Evolutionary conservation across 345 rosid species (phyloP), one percentile per base, ranked within the genome.

Genomic region (Hevea brasiliensis): DNA sequence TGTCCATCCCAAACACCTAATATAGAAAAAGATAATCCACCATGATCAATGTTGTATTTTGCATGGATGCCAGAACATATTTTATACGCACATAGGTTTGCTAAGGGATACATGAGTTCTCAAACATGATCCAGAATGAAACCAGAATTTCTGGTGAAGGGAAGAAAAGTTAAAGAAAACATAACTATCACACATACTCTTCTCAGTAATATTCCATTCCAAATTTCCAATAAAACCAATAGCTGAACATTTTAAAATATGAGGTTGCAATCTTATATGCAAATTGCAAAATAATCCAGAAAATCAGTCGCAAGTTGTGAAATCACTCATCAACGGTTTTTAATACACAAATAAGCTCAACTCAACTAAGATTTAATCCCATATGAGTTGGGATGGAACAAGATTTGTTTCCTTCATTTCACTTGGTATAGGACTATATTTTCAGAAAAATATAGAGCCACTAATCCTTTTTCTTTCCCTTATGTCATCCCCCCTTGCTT

Each of bases 1-100:
- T 89, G 48, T 85, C 85, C 45, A 61, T 83, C 68, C 92, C 94
- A 27, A 92, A 87, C 35, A 92, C 94, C 97, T 92, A 81, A 64
- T 9, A 20, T 13, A 1, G 42, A 5, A 47, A 62, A 74, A 3
- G 37, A 48, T 6, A 40, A 29, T 15, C 45, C 12, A 29, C 45
- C 20, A 58, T 37, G 35, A 67, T 67, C 40, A 37, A 32, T 1
- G 4, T 32, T 32, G 37, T 32, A 32, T 32, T 32, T 32, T 32
- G 37, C 37, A 32, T 32, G 37, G 37, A 32, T 32, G 4, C 37
- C 37, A 4, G 3, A 32, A 4, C 4, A 32, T 32, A 1, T 4
- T 32, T 32, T 32, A 32, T 32, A 32, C 4, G 37, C 37, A 32
- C 4, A 23, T 3, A 55, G 2, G 14, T 9, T 61, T 9, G 0